These are phyloP conservation scores for Aphanocladium album DNA, from an alignment of 2,329 filamentous ascomycete species.

Conservation along the genomic window DNA sequence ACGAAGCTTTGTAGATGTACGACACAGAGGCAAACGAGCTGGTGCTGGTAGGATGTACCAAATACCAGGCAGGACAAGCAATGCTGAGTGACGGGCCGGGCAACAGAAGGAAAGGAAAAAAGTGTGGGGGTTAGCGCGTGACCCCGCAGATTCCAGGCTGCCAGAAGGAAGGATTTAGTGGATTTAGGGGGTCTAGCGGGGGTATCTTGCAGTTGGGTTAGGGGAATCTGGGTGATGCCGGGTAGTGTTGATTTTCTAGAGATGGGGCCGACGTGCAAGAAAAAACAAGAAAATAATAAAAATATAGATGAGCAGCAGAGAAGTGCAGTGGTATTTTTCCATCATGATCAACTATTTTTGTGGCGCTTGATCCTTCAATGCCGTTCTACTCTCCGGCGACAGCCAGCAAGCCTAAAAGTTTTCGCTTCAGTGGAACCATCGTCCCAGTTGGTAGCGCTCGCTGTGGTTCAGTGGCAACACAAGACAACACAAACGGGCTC, in stretches of 20 bases:
- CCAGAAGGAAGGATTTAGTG: not conserved
- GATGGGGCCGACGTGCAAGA: too few relatives aligned
- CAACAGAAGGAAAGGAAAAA: not conserved
- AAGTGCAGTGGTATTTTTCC: too few relatives aligned
- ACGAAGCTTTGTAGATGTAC: too few relatives aligned
- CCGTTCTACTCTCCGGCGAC: too few relatives aligned
- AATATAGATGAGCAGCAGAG: too few relatives aligned
- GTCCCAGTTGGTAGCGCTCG: too few relatives aligned
- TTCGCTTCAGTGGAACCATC: not conserved
- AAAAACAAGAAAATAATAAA: too few relatives aligned
- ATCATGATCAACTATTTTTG: too few relatives aligned
- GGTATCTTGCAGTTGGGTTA: conserved; percentile 6
- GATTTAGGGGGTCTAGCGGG: not conserved
- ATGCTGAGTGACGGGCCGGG: not conserved
- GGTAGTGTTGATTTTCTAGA: too few relatives aligned
- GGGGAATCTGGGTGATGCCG: not conserved
- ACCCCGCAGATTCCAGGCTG: conserved; percentile 6
- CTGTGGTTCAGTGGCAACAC: not conserved
- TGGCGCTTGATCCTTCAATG: too few relatives aligned
- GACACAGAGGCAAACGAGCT: too few relatives aligned
- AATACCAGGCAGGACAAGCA: not conserved
- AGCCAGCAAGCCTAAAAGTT: not conserved
- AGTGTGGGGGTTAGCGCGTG: conserved; percentile 11
- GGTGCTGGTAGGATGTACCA: not conserved
- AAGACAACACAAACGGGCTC: not conserved